Conservation (phyloP, 805 yeast genomes). For the Cyberlindnera galapagoensis region DNA sequence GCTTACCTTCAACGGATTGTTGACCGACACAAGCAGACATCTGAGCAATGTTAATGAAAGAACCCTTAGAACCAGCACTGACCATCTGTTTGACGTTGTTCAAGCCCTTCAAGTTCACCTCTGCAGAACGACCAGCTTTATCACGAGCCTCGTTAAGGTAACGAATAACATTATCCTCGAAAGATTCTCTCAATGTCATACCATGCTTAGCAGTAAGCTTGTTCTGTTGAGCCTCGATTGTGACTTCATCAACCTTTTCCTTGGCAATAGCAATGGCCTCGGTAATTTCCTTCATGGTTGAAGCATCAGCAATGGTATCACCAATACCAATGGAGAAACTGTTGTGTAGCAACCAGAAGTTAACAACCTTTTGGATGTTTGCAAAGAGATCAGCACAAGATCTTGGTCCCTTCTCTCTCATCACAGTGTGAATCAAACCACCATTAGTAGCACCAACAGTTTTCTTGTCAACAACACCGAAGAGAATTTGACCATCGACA, state of each 20-base stretch:
- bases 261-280: slow-evolving; percentile 91
- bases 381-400: slow-evolving; percentile 88
- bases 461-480: slow-evolving; percentile 96
- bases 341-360: slow-evolving; percentile 92
- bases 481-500: slow-evolving; percentile 92
- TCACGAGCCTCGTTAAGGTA: slow-evolving; percentile 97
- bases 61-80: slow-evolving; percentile 98
- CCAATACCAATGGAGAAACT: slow-evolving; percentile 99
- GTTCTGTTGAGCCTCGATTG: slow-evolving; percentile 86
- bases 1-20: slow-evolving; percentile 98
- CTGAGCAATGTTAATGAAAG: slow-evolving; percentile 96
- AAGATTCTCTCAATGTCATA: slow-evolving; percentile 98
- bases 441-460: slow-evolving; percentile 99
- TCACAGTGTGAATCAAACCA: slow-evolving; percentile 94
- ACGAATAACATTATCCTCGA: slow-evolving; percentile 94
- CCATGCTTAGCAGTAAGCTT: slow-evolving; percentile 93
- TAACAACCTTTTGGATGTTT: slow-evolving; percentile 89
- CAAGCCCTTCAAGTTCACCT: slow-evolving; percentile 86
- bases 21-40: slow-evolving; percentile 99
- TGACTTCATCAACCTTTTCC: slow-evolving; percentile 88
- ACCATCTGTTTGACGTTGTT: slow-evolving; percentile 99
- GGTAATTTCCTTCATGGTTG: slow-evolving; percentile 90
- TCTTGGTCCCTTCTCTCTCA: slow-evolving; percentile 94
- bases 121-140: slow-evolving; percentile 98
- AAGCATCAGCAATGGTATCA: slow-evolving; percentile 98